Conservation (phyloP, 345 rosid species). For the Hibiscus mutabilis region DNA sequence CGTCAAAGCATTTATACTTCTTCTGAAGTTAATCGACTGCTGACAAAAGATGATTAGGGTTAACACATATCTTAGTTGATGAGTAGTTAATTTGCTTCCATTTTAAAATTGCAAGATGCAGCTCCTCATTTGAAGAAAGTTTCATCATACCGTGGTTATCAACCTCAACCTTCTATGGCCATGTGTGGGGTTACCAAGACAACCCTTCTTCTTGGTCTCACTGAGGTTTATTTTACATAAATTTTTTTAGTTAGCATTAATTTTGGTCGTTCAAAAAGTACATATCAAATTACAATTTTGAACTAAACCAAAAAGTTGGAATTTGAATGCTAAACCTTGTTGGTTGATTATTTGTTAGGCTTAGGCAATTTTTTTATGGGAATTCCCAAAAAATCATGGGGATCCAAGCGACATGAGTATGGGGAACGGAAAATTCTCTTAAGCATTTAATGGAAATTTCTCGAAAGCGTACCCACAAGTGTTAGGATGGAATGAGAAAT, state of each 20-base stretch:
- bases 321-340: neutral
- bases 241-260: too few relatives aligned
- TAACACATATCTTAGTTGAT: neutral
- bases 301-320: too few relatives aligned
- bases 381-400: too few relatives aligned
- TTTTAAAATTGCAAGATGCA: conserved; percentile 42
- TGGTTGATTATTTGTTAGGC: conserved; percentile 35
- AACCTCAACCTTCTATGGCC: conserved; percentile 53
- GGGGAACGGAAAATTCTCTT: too few relatives aligned
- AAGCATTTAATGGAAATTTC: too few relatives aligned
- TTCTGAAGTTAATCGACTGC: conserved; percentile 32
- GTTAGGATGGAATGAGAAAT: too few relatives aligned
- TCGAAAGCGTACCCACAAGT: too few relatives aligned
- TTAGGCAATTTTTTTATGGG: conserved; percentile 32
- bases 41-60: neutral
- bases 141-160: conserved; percentile 64
- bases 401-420: too few relatives aligned
- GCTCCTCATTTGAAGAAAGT: conserved; percentile 72
- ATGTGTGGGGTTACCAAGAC: conserved; percentile 98
- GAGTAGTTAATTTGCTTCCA: neutral
- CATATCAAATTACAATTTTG: too few relatives aligned
- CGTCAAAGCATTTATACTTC: conserved; percentile 52
- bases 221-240: conserved; percentile 42
- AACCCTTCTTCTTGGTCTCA: conserved; percentile 68
- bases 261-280: too few relatives aligned